These are phyloP conservation scores for Citrus sinensis DNA, from an alignment of 345 rosid genomes.

Conservation along the genomic window DNA sequence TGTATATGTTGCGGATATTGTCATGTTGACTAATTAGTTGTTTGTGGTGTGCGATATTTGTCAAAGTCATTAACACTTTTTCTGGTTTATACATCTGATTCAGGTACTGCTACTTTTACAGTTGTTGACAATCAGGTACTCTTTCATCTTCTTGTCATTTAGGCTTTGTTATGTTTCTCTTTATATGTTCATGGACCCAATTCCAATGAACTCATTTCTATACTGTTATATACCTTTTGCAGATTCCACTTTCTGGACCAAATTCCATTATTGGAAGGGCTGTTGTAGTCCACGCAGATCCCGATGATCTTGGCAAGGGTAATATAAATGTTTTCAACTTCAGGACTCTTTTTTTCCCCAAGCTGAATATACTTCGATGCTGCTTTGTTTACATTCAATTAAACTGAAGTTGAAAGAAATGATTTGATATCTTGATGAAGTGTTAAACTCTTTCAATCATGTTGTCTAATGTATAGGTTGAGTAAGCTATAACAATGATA, in stretches of 20 bases:
- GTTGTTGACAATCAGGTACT: slow-evolving; percentile 58
- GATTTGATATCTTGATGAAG: not conserved
- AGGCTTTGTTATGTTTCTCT: not conserved
- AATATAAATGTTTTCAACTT: not conserved
- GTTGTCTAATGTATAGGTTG: not conserved
- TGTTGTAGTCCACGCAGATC: slow-evolving; percentile 84
- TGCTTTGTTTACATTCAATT: not conserved
- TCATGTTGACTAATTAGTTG: not conserved
- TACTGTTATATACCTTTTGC: slow-evolving; percentile 5
- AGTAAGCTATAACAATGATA: not conserved
- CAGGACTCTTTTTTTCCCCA: not conserved
- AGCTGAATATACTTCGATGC: not conserved
- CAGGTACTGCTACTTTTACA: slow-evolving; percentile 71
- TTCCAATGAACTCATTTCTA: not conserved
- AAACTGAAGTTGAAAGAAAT: not conserved
- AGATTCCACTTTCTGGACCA: slow-evolving; percentile 85
- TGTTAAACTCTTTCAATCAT: not conserved
- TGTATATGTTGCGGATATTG: not conserved
- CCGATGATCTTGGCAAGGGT: slow-evolving; percentile 82
- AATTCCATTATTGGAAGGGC: slow-evolving; percentile 87
- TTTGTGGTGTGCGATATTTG: not conserved
- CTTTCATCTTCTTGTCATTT: not conserved
- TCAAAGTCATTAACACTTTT: not conserved
- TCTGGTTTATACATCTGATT: slow-evolving; percentile 10
- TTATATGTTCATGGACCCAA: not conserved